Base-by-base conservation (phyloP, 495 filamentous ascomycete genomes). In the Chlorociboria aeruginascens region DNA sequence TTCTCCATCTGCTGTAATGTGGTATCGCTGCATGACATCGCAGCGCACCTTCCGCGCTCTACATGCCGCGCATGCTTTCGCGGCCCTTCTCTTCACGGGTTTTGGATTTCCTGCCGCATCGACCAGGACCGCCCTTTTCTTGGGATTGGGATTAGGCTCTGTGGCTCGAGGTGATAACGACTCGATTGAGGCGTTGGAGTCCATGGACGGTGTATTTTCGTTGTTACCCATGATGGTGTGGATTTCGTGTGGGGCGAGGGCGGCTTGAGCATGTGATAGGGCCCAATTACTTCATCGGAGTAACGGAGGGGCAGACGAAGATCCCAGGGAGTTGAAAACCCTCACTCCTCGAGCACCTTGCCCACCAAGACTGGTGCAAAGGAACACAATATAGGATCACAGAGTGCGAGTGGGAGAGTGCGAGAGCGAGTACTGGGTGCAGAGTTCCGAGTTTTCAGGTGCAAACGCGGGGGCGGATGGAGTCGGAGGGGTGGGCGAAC, bases 11-110 rank as follows among this genome's bases (percentile, higher is more conserved):
- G 56, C 38, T 8, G 48, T 50, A 16, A 52, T 31, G 33, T 58
- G 56, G 31, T 58, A 58, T 30, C 46, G 45, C 39, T 58, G 56
- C 38, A 89, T 85, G 50, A 94, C 89, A 68, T 95, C 86, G 67
- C 89, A 95, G 40, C 89, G 74, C n/a, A 95, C 89, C 63, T 95
- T 95, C 55, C 89, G 79, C 20, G 83, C 76, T 45, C 89, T 74
- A 59, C 89, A 95, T 54, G 82, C 85, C 54, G 85, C 83, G 60
- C 89, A 95, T 17, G 89, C 89, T 46, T 89, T 83, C 7, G 88
- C 84, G 3, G 89, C 89, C 53, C 89, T 74, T 45, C 89, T 69
- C 63, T 95, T 95, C 20, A 85, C 80, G 12, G 78, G 74, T 31
- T 80, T 70, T 29, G 46, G 40, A 32, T 55, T 57, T 10, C 53